These are phyloP conservation scores for Xylaria palmicola DNA, from an alignment of 495 filamentous ascomycete species.

Conservation along the genomic window DNA sequence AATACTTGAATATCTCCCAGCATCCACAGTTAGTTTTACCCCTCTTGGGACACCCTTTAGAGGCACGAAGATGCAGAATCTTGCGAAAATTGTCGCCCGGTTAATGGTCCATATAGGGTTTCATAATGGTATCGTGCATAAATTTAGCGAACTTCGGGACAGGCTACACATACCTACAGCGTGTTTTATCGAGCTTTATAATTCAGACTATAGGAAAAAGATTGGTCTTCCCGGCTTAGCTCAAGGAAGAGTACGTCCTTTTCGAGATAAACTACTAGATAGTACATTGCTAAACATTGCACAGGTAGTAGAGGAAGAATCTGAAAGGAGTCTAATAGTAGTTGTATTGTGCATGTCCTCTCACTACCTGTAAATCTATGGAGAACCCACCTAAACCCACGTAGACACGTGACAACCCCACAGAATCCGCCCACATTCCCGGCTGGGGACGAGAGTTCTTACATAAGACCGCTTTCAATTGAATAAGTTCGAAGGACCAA, in stretches of 20 bases:
- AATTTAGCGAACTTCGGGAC: not conserved
- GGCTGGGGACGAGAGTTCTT: not conserved
- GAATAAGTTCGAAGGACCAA: constrained; percentile 11
- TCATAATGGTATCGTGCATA: not conserved
- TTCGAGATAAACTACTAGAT: not conserved
- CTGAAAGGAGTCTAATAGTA: too few relatives aligned
- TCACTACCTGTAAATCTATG: too few relatives aligned
- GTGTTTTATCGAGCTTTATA: constrained; percentile 9
- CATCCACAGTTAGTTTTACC: not conserved
- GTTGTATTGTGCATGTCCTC: too few relatives aligned
- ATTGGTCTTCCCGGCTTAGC: not conserved
- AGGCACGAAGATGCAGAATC: constrained; percentile 5
- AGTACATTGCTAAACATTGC: not conserved
- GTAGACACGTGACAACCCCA: too few relatives aligned
- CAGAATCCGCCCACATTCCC: not conserved
- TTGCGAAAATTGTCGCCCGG: not conserved
- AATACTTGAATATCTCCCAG: not conserved
- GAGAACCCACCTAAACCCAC: too few relatives aligned
- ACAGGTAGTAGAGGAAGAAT: not conserved
- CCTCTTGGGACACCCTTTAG: constrained; percentile 8
- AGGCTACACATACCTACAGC: not conserved
- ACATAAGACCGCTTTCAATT: constrained; percentile 2
- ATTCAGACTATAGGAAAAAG: constrained; percentile 5
- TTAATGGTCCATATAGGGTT: not conserved
- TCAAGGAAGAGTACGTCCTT: constrained; percentile 3